Conservation (phyloP, 495 filamentous ascomycete genomes). For the Xylaria intraflava region DNA sequence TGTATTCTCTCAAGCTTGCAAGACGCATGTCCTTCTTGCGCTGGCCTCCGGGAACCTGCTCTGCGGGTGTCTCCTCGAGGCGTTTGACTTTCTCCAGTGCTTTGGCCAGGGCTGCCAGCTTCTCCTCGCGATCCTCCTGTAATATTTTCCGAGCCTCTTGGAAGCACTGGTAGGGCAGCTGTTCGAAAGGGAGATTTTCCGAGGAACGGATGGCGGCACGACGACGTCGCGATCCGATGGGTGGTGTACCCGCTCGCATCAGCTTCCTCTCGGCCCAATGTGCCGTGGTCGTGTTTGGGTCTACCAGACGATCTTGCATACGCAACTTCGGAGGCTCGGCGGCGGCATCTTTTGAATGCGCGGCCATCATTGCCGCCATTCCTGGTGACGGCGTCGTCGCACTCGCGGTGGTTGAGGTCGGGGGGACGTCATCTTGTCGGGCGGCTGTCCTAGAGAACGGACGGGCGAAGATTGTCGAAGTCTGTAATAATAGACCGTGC, state of each 20-base stretch:
- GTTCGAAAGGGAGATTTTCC: constrained; percentile 77
- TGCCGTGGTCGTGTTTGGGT: constrained; percentile 30
- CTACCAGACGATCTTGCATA: constrained; percentile 22
- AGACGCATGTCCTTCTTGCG: constrained; percentile 57
- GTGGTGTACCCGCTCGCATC: constrained; percentile 49
- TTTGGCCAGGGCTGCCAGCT: constrained; percentile 57
- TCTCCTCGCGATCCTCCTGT: constrained; percentile 71
- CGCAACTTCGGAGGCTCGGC: constrained; percentile 1
- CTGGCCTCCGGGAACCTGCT: constrained; percentile 53
- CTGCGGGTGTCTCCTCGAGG: constrained; percentile 52
- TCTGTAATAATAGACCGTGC: constrained; percentile 24
- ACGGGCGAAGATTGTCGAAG: constrained; percentile 33
- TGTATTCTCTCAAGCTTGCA: constrained; percentile 59
- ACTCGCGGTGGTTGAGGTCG: constrained; percentile 24
- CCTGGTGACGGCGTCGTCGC: constrained; percentile 5
- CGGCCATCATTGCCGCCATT: not conserved
- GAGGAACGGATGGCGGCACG: constrained; percentile 66
- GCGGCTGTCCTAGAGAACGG: constrained; percentile 39
- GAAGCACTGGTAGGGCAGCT: constrained; percentile 92
- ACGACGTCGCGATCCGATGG: constrained; percentile 75
- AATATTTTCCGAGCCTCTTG: constrained; percentile 88
- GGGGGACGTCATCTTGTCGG: constrained; percentile 33
- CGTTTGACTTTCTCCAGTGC: constrained; percentile 53
- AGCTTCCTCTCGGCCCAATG: constrained; percentile 54
- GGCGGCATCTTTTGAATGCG: not conserved